These are phyloP conservation scores for Firmiana major DNA, from an alignment of 345 rosid species.

Conservation along the genomic window DNA sequence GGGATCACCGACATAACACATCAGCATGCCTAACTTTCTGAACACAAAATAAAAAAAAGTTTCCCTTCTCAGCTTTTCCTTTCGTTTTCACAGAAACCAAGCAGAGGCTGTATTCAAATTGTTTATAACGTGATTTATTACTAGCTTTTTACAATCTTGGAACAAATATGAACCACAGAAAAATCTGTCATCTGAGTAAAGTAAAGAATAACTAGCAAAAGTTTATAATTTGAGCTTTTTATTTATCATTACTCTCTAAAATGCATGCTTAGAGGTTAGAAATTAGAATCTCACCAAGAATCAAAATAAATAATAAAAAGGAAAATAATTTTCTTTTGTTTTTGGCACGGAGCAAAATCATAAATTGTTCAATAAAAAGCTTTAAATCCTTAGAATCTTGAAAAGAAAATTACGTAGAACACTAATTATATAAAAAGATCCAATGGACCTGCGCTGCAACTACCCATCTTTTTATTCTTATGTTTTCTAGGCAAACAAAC, in stretches of 20 bases:
- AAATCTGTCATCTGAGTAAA: background rate
- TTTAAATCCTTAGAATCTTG: background rate
- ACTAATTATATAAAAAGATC: background rate
- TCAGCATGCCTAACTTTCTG: background rate
- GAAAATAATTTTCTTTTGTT: background rate
- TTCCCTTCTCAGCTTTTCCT: background rate
- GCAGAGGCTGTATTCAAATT: background rate
- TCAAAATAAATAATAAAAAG: background rate
- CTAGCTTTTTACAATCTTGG: background rate
- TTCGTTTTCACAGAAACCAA: background rate
- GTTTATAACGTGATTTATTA: background rate
- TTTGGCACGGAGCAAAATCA: background rate
- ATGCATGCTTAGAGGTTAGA: background rate
- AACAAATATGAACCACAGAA: background rate
- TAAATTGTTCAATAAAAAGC: background rate
- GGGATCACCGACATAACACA: background rate
- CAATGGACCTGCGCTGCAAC: background rate
- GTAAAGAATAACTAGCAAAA: background rate
- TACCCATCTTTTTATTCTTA: background rate
- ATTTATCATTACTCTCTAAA: background rate
- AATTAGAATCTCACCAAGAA: background rate
- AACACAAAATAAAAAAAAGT: background rate
- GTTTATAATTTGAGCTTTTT: background rate
- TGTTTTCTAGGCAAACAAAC: slow-evolving; percentile 12
- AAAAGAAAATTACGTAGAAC: background rate